Evolutionary conservation across 345 rosid species (phyloP).

Genomic region (Psidium friedrichsthalianum): DNA sequence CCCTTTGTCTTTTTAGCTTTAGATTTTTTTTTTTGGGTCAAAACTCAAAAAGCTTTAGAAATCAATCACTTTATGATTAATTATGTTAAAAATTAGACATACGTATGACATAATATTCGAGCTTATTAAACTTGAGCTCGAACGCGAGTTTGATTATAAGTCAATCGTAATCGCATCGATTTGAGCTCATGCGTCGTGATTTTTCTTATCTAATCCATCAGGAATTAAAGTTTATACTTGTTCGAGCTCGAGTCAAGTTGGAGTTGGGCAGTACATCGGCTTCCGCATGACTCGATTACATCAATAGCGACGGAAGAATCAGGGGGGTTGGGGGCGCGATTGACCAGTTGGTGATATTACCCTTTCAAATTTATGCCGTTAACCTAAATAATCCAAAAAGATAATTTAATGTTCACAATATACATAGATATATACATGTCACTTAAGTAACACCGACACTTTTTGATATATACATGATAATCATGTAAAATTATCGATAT

Average conservation of each 20-base stretch:
- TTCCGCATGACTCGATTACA: no score
- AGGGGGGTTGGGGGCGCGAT: no score
- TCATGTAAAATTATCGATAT: no score
- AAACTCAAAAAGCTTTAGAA: no score
- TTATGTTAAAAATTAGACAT: background rate
- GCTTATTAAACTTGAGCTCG: background rate
- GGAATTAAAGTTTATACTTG: fast-evolving
- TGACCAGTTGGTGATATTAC: background rate
- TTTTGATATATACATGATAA: no score
- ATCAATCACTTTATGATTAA: no score
- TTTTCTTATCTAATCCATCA: fast-evolving
- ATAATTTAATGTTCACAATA: background rate
- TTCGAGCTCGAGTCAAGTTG: background rate
- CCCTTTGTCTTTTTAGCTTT: background rate
- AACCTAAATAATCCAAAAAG: background rate
- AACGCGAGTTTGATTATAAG: fast-evolving
- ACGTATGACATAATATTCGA: background rate
- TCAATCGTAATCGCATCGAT: background rate
- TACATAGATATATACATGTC: background rate
- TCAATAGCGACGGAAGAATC: no score
- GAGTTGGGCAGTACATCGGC: background rate
- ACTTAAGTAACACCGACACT: no score
- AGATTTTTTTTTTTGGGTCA: background rate
- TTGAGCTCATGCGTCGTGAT: background rate
- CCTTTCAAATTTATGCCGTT: no score